phyloP scores from a whole-genome alignment of 2,329 filamentous ascomycete genomes.

The Thermomyces lanuginosus region DNA sequence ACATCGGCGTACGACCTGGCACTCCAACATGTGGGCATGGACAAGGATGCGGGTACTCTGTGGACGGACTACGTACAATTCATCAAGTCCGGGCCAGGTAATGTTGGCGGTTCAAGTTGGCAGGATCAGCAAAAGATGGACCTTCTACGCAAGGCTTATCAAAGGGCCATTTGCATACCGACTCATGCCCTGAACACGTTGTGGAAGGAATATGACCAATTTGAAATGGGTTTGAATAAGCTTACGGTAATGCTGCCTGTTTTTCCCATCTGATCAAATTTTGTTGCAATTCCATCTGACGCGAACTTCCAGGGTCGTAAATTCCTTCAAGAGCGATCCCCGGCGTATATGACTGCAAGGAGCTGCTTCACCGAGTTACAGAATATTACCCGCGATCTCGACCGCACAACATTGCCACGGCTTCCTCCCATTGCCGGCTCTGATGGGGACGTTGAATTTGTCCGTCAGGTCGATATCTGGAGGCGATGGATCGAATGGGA shows the following conservation, averaged over 20 bases:
- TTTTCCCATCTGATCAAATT: not conserved
- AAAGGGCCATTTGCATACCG: constrained; percentile 73
- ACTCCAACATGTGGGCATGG: constrained; percentile 73
- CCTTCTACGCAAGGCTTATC: constrained; percentile 75
- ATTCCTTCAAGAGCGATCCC: constrained; percentile 81
- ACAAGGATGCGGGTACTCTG: constrained; percentile 73
- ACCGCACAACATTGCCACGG: constrained; percentile 60
- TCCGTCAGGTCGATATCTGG: constrained; percentile 75
- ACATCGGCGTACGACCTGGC: constrained; percentile 85
- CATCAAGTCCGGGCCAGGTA: constrained; percentile 72
- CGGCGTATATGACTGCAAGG: constrained; percentile 89
- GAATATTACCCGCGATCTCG: constrained; percentile 63
- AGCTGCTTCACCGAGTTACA: constrained; percentile 81
- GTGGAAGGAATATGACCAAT: constrained; percentile 96
- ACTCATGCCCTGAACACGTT: constrained; percentile 66
- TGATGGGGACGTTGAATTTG: constrained; percentile 70
- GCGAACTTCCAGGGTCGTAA: constrained; percentile 54
- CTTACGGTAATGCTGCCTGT: constrained; percentile 45
- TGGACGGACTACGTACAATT: constrained; percentile 96
- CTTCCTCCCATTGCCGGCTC: constrained; percentile 74
- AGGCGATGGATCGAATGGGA: constrained; percentile 92
- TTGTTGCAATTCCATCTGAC: constrained; percentile 2
- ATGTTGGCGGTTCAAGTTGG: constrained; percentile 73
- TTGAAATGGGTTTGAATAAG: constrained; percentile 89
- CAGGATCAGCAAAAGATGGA: constrained; percentile 99